phyloP scores from a whole-genome alignment of 2,329 filamentous ascomycete genomes.

The Beauveria asiatica region DNA sequence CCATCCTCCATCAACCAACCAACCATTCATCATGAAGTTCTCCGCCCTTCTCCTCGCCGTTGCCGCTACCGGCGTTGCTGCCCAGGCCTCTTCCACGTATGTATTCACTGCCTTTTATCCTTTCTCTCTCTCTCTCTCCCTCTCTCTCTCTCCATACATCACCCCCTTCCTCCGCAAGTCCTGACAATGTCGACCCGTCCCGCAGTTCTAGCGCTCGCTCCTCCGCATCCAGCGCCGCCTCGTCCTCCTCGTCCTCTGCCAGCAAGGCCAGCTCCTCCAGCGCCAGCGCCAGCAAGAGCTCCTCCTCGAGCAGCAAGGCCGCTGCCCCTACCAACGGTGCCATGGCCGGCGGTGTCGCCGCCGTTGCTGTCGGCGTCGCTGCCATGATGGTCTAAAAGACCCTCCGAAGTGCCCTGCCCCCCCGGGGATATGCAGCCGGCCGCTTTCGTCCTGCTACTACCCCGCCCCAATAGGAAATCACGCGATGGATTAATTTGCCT shows the following conservation, averaged over 20 bases:
- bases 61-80: not conserved
- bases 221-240: not conserved
- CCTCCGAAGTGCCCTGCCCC: not conserved
- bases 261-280: not conserved
- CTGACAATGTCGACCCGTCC: not conserved
- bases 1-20: not conserved
- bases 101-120: not conserved
- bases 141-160: not conserved
- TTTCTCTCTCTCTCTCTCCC: not conserved
- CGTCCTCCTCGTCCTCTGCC: not conserved
- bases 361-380: slow-evolving; percentile 1
- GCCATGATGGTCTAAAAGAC: not conserved
- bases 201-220: not conserved
- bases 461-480: not conserved
- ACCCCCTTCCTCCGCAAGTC: not conserved
- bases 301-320: not conserved
- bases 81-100: not conserved
- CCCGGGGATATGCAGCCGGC: not conserved
- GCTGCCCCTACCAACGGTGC: not conserved
- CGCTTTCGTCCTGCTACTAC: not conserved
- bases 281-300: not conserved
- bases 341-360: not conserved
- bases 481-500: not conserved
- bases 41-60: not conserved
- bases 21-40: not conserved